Conservation (phyloP, 1,284 basidiomycete genomes). For the Moesziomyces parantarcticus region DNA sequence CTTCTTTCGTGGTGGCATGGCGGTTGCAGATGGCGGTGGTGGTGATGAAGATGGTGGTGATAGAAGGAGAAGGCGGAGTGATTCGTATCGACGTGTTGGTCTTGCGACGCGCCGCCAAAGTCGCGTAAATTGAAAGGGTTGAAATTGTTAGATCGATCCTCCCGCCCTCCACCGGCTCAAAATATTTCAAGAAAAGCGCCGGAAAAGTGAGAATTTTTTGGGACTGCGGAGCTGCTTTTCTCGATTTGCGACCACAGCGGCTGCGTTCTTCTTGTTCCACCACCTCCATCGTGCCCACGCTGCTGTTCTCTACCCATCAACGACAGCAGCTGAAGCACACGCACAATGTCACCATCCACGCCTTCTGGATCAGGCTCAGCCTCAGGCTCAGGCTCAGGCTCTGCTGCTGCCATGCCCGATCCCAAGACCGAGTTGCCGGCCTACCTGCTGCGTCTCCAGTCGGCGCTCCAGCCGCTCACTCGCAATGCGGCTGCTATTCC, state of each 20-base stretch:
- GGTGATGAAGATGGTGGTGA: neutral
- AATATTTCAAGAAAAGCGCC: slow-evolving; percentile 1
- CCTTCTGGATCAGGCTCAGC: slow-evolving; percentile 11
- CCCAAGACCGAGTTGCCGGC: slow-evolving; percentile 27
- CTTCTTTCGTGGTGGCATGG: slow-evolving; percentile 29
- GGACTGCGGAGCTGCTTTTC: too few relatives aligned
- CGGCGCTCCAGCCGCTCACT: slow-evolving; percentile 53
- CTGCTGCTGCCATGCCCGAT: slow-evolving; percentile 23
- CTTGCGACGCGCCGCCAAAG: slow-evolving; percentile 19
- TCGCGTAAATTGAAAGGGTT: slow-evolving; percentile 25
- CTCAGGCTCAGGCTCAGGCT: slow-evolving; percentile 1
- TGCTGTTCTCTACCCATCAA: neutral
- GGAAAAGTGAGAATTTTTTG: neutral
- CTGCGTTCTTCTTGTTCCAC: neutral
- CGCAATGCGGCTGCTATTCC: slow-evolving; percentile 66
- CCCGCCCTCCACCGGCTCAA: slow-evolving; percentile 22
- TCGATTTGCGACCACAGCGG: neutral
- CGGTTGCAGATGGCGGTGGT: too few relatives aligned
- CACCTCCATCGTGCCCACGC: slow-evolving; percentile 6
- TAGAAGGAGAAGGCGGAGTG: neutral
- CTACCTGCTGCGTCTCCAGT: slow-evolving; percentile 52
- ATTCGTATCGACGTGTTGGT: slow-evolving; percentile 1
- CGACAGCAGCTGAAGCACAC: slow-evolving; percentile 5
- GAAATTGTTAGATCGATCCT: slow-evolving; percentile 6
- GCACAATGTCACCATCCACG: slow-evolving; percentile 8